Percentiles rank a stretch among this genome's conserved stretches.
phyloP scores from a whole-genome alignment of 768 basidiomycete species.

The Favolaschia claudopus region DNA sequence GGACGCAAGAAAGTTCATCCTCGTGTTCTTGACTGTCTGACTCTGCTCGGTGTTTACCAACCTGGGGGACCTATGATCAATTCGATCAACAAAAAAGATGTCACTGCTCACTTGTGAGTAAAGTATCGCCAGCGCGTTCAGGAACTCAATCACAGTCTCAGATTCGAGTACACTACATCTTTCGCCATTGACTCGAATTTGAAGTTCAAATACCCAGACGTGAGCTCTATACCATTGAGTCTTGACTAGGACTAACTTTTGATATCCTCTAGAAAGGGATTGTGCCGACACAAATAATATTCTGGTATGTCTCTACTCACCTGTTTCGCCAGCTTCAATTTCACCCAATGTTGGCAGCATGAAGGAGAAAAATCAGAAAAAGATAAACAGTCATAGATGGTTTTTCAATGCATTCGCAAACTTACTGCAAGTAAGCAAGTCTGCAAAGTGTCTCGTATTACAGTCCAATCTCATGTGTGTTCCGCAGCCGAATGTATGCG shows the following conservation, averaged over 20 bases:
- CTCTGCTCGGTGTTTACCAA: slow-evolving; percentile 93
- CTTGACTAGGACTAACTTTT: neutral
- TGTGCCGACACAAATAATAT: slow-evolving; percentile 92
- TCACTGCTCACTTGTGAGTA: slow-evolving; percentile 50
- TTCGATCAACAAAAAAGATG: slow-evolving; percentile 74
- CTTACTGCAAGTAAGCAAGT: slow-evolving; percentile 62
- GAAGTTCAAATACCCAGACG: slow-evolving; percentile 27
- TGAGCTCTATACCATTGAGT: neutral
- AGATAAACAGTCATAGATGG: slow-evolving; percentile 95
- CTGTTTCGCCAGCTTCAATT: too few species aligned
- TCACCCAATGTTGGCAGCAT: too few species aligned
- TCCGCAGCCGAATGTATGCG: slow-evolving; percentile 79
- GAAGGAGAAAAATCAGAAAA: slow-evolving; percentile 94
- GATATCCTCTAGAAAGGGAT: slow-evolving; percentile 60
- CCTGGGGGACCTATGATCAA: slow-evolving; percentile 64
- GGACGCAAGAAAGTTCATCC: slow-evolving; percentile 85
- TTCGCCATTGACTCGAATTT: slow-evolving; percentile 67
- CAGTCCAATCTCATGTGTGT: too few species aligned
- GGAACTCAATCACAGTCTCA: neutral
- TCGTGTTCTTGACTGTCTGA: slow-evolving; percentile 86
- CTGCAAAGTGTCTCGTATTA: neutral
- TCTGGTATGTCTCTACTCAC: too few species aligned
- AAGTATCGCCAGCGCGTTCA: neutral
- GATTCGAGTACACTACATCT: slow-evolving; percentile 86
- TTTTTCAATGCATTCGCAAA: slow-evolving; percentile 93